Conservation (phyloP, 495 filamentous ascomycete species). For the Penicillium cataractarum region DNA sequence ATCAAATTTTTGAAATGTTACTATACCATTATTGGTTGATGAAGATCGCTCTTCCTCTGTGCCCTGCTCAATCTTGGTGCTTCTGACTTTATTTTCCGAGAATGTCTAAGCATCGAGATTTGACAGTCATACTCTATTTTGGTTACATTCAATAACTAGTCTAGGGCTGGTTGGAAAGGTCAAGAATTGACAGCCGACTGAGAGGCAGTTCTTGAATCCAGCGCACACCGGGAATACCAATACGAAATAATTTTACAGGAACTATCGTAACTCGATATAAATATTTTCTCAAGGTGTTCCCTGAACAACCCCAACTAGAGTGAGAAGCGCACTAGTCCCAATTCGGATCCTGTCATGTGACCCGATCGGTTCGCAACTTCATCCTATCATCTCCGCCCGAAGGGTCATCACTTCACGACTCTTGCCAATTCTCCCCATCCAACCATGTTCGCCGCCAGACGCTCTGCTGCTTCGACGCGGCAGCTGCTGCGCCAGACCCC, state of each 20-base stretch:
- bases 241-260: neutral
- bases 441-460: constrained; percentile 50
- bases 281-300: neutral
- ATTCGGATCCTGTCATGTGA: constrained; percentile 26
- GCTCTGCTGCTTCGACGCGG: constrained; percentile 46
- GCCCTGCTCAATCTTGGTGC: too few species aligned
- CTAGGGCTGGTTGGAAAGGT: neutral
- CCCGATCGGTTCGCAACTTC: constrained; percentile 29
- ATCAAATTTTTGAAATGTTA: too few species aligned
- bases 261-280: too few species aligned
- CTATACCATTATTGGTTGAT: too few species aligned
- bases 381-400: constrained; percentile 32
- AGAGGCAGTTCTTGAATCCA: too few species aligned
- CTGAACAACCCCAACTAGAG: neutral
- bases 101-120: neutral
- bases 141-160: neutral
- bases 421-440: constrained; percentile 38
- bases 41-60: too few species aligned
- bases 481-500: constrained; percentile 50
- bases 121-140: neutral
- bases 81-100: too few species aligned
- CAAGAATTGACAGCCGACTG: neutral
- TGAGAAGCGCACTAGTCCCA: constrained; percentile 23
- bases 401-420: constrained; percentile 38
- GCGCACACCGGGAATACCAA: too few species aligned